phyloP scores from a whole-genome alignment of 129 eudicot genomes.

The Lactuca sativa region DNA sequence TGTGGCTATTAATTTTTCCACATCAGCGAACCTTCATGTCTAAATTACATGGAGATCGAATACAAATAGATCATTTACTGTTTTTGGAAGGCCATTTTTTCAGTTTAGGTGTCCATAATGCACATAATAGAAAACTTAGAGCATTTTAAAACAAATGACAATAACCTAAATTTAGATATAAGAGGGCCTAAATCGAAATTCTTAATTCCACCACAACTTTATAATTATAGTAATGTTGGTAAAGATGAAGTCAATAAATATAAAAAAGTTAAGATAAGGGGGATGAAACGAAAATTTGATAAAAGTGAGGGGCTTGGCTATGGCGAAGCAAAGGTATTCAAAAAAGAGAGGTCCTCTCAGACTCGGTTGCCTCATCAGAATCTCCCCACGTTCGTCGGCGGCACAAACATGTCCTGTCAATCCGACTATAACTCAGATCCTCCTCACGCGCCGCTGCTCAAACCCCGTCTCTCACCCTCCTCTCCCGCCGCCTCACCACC shows the following conservation, averaged over 20 bases:
- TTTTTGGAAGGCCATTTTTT: no score
- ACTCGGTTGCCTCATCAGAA: slow-evolving; percentile 15
- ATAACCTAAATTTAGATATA: no score
- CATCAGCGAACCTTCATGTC: no score
- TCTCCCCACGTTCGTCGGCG: slow-evolving; percentile 25
- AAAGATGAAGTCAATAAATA: background rate
- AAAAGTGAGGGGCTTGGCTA: slow-evolving; percentile 4
- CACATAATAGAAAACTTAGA: no score
- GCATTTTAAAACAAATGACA: no score
- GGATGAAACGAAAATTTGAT: background rate
- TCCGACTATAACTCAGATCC: slow-evolving; percentile 13
- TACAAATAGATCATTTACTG: no score
- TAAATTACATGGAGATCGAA: no score
- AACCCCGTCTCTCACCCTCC: slow-evolving; percentile 10
- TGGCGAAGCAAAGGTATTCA: slow-evolving; percentile 18
- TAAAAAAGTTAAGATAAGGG: slow-evolving; percentile 3
- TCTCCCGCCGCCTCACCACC: slow-evolving; percentile 23
- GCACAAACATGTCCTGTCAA: slow-evolving; percentile 22
- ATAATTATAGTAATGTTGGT: no score
- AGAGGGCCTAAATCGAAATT: no score
- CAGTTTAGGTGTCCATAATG: no score
- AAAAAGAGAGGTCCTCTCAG: slow-evolving; percentile 8
- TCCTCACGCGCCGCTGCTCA: background rate
- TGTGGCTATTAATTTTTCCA: no score
- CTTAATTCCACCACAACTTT: no score